phyloP scores from a whole-genome alignment of 352 stramenopile genomes.

The Phytophthora hybrid region DNA sequence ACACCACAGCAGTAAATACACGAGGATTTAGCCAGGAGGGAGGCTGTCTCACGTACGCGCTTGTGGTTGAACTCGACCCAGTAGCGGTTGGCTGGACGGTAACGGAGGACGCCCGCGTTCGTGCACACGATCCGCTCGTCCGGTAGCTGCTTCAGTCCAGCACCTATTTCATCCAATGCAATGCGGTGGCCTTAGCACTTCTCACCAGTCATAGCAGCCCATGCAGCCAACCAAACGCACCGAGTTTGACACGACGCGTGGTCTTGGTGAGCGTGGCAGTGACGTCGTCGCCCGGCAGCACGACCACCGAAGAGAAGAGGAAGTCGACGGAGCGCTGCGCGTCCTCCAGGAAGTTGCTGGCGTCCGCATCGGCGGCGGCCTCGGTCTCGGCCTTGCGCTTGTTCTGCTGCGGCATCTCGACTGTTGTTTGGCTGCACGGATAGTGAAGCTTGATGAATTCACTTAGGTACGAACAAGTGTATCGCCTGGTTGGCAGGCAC shows the following conservation, averaged over 20 bases:
- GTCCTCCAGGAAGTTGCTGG: constrained; percentile 71
- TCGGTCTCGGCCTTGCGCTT: constrained; percentile 57
- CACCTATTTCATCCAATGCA: constrained; percentile 39
- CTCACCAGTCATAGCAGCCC: too few relatives aligned
- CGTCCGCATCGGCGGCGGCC: constrained; percentile 36
- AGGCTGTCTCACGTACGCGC: constrained; percentile 53
- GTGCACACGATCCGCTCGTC: constrained; percentile 78
- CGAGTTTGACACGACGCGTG: constrained; percentile 72
- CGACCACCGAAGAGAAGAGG: constrained; percentile 71
- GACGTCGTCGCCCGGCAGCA: constrained; percentile 85
- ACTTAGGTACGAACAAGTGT: constrained; percentile 41
- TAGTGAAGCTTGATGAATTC: constrained; percentile 21
- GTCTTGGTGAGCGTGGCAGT: constrained; percentile 80
- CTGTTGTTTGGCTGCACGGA: constrained; percentile 1
- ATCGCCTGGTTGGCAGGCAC: constrained; percentile 29
- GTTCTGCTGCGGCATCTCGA: constrained; percentile 53
- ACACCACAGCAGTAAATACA: constrained; percentile 2
- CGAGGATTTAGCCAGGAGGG: background rate
- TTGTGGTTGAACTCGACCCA: constrained; percentile 92
- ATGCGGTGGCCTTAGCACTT: background rate
- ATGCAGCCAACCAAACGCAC: constrained; percentile 32
- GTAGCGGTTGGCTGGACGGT: constrained; percentile 88
- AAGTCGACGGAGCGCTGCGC: constrained; percentile 85
- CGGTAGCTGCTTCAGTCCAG: constrained; percentile 64
- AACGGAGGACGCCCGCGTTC: constrained; percentile 86